Base-by-base conservation (phyloP, 1,284 basidiomycete species). In the Heterobasidion occidentale region DNA sequence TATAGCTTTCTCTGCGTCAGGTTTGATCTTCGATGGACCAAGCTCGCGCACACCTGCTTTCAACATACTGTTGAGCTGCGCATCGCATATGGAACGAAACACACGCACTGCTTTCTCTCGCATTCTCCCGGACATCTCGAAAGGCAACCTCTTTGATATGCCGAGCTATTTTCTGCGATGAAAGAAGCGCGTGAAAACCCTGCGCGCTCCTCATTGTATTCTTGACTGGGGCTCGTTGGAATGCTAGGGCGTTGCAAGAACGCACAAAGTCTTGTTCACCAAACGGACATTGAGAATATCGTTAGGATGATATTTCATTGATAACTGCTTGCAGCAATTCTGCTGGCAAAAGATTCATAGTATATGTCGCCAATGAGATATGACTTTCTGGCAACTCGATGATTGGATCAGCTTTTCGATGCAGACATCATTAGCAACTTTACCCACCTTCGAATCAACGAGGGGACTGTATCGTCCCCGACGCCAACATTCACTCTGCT, bases 311-410 rank as follows among this genome's bases (percentile, higher is more conserved):
- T 33, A 64, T 58, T 14, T 57, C 55, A 47, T 56, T 55, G 1
- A 61, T 56, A 35, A 64, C 46, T 3, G 60, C 58, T 15, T 55
- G 59, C 14, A 64, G 53, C 9, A 64, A 52, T 42, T 64, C 62
- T 6, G 56, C 51, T 1, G 62, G 61, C 19, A 54, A 17, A 42
- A 35, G 7, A n/a, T 15, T 17, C 15, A 36, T 36, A 27, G 20
- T 27, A 7, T 42, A 6, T n/a, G 6, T n/a, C n/a, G n/a, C 38
- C 38, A 42, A n/a, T n/a, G 38, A 12, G 11, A 42, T 42, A 42
- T 12, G 38, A 3, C 38, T 11, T 1, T 3, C 38, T n/a, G 7
- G 27, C 27, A 27, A 27, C 27, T 27, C 27, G 27, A 27, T 27
- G 27, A 27, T 27, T 27, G 27, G 27, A 4, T 27, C 4, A 27